A percentile compares a stretch with the other conserved stretches of the same genome.
Conservation (phyloP, 768 basidiomycete genomes). For the Arthromyces matolae region DNA sequence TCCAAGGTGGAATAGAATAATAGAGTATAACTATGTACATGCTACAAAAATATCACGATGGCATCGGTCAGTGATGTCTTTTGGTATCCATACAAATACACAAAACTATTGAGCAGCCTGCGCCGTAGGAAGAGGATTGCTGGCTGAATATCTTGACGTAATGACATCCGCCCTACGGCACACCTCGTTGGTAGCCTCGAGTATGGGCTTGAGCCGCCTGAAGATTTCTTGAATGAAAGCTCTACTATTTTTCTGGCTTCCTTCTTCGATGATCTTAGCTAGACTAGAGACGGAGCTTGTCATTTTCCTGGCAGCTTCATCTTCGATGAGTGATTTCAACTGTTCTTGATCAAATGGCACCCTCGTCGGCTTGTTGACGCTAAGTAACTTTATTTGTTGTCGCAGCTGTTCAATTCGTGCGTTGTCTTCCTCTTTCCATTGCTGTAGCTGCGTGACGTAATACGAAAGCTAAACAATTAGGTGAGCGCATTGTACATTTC, state of each 20-base stretch:
- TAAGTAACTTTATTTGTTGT: constrained; percentile 22
- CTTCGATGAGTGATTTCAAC: constrained; percentile 17
- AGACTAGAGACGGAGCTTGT: constrained; percentile 21
- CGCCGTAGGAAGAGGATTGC: not conserved
- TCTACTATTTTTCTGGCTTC: constrained; percentile 21
- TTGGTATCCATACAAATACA: no score
- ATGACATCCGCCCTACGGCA: constrained; percentile 20
- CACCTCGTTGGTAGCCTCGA: constrained; percentile 28
- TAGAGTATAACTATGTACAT: no score
- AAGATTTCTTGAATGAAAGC: constrained; percentile 24
- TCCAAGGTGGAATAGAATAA: no score
- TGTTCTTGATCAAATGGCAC: constrained; percentile 16
- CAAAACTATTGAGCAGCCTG: not conserved
- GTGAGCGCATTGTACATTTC: not conserved
- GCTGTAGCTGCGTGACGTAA: constrained; percentile 14
- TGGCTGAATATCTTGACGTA: constrained; percentile 11
- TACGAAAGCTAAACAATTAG: constrained; percentile 1
- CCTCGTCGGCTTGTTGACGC: constrained; percentile 14
- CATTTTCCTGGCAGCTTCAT: constrained; percentile 16
- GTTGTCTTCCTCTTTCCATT: constrained; percentile 19
- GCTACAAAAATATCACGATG: not conserved
- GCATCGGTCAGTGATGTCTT: no score
- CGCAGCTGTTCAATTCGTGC: constrained; percentile 22
- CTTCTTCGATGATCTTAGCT: constrained; percentile 21
- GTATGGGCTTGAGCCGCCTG: constrained; percentile 26